phyloP scores from a whole-genome alignment of 805 yeast species.

The Yamadazyma paraphyllophila region DNA sequence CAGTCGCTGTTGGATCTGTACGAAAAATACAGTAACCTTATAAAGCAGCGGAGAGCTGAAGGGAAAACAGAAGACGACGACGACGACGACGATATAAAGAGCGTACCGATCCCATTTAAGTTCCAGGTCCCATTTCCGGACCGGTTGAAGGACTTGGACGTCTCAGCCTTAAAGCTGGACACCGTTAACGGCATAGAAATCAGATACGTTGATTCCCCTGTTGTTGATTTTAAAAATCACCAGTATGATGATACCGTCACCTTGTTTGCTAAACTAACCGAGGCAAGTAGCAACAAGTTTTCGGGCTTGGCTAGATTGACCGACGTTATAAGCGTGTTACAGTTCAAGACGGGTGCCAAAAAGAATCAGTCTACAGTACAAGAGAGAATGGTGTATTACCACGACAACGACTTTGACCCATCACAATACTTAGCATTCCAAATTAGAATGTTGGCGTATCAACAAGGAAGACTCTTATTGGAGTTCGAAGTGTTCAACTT shows the following conservation, averaged over 20 bases:
- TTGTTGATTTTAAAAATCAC: slow-evolving; percentile 3
- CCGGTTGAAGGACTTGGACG: slow-evolving; percentile 11
- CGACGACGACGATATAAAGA: slow-evolving; percentile 24
- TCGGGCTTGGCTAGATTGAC: slow-evolving; percentile 9
- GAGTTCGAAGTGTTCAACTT: slow-evolving; percentile 55
- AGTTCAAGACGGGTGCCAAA: neutral
- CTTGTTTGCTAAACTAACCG: slow-evolving; percentile 5
- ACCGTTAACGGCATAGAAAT: slow-evolving; percentile 2
- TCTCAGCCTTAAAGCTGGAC: slow-evolving; percentile 9
- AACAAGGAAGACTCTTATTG: slow-evolving; percentile 52
- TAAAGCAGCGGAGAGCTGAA: slow-evolving; percentile 22
- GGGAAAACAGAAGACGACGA: slow-evolving; percentile 17
- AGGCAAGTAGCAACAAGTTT: slow-evolving; percentile 6
- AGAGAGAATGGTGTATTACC: slow-evolving; percentile 53
- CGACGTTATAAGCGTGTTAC: slow-evolving; percentile 2
- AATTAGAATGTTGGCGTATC: slow-evolving; percentile 47
- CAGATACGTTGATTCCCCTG: slow-evolving; percentile 4
- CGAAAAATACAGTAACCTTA: slow-evolving; percentile 18
- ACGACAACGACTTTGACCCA: slow-evolving; percentile 48
- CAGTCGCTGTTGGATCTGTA: slow-evolving; percentile 19
- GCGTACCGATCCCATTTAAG: slow-evolving; percentile 29
- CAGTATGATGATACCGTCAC: slow-evolving; percentile 7
- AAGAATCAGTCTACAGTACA: slow-evolving; percentile 1
- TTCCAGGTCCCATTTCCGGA: slow-evolving; percentile 34
- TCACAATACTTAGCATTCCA: slow-evolving; percentile 53